phyloP scores from a whole-genome alignment of 352 stramenopile genomes.

The Globisporangium emineosum region DNA sequence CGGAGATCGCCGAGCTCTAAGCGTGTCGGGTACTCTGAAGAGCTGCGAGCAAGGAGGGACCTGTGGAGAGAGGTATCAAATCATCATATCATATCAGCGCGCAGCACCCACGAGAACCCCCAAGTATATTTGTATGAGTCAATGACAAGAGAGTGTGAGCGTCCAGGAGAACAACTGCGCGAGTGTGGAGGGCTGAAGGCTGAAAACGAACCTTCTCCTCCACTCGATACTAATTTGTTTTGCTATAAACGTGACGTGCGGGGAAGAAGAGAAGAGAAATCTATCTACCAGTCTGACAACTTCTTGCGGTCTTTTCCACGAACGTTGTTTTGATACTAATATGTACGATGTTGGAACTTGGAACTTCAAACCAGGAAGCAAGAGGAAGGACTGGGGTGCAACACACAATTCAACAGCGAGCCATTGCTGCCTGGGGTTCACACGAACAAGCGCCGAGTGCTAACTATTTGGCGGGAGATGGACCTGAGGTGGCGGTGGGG shows the following conservation, averaged over 20 bases:
- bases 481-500: too few relatives aligned
- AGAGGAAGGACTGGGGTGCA: too few relatives aligned
- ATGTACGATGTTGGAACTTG: too few relatives aligned
- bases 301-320: background rate
- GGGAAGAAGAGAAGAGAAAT: background rate
- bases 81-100: background rate
- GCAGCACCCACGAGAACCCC: background rate
- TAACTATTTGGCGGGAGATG: too few relatives aligned
- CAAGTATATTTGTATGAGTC: background rate
- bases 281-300: background rate
- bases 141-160: background rate
- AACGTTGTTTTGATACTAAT: background rate
- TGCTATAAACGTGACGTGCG: background rate
- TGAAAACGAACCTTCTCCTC: background rate
- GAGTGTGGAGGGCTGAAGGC: background rate
- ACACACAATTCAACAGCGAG: too few relatives aligned
- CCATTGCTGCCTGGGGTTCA: too few relatives aligned
- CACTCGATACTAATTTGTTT: background rate
- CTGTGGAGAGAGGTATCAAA: conserved; percentile 6
- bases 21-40: too few relatives aligned
- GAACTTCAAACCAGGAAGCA: too few relatives aligned
- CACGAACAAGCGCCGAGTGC: too few relatives aligned
- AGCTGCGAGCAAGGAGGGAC: background rate
- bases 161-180: background rate
- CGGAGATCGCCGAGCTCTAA: conserved; percentile 19